Conservation (phyloP, 495 filamentous ascomycete genomes). For the Apodospora peruviana region DNA sequence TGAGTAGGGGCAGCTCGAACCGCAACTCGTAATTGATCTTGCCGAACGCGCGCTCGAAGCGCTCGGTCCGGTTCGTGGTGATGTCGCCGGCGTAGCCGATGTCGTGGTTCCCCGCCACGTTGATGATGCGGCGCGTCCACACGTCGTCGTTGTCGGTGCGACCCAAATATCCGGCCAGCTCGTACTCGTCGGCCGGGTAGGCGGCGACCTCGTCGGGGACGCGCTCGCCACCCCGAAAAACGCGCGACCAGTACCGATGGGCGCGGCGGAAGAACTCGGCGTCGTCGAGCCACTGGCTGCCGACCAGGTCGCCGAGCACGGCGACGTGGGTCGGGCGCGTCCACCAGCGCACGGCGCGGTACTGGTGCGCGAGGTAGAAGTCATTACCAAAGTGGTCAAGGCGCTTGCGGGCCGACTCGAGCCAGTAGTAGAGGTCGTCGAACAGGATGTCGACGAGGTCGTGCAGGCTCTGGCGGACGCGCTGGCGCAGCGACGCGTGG, state of each 20-base stretch:
- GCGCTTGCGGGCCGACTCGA: slow-evolving; percentile 64
- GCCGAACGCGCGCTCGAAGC: slow-evolving; percentile 81
- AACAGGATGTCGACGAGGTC: slow-evolving; percentile 48
- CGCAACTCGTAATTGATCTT: slow-evolving; percentile 79
- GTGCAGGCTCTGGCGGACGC: slow-evolving; percentile 42
- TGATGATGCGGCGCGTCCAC: slow-evolving; percentile 77
- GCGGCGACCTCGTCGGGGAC: slow-evolving; percentile 58
- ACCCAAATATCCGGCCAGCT: slow-evolving; percentile 46
- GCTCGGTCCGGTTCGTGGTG: slow-evolving; percentile 58
- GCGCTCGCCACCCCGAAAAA: slow-evolving; percentile 63
- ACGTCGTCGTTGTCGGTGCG: slow-evolving; percentile 14
- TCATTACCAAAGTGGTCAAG: slow-evolving; percentile 91
- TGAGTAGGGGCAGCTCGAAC: slow-evolving; percentile 54
- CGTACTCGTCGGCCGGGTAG: slow-evolving; percentile 42
- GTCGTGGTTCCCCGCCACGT: slow-evolving; percentile 91
- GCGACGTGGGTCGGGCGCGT: slow-evolving; percentile 78
- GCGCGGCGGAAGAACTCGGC: slow-evolving; percentile 72
- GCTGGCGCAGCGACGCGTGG: slow-evolving; percentile 37
- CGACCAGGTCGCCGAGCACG: slow-evolving; percentile 85
- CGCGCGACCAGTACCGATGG: slow-evolving; percentile 72
- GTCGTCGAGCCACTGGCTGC: slow-evolving; percentile 92
- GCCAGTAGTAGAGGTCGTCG: slow-evolving; percentile 58
- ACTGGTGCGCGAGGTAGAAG: slow-evolving; percentile 89
- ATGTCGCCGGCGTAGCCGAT: slow-evolving; percentile 93
- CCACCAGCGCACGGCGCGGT: slow-evolving; percentile 78